These are phyloP conservation scores for Didymella keratinophila DNA, from an alignment of 2,329 filamentous ascomycete species.

Conservation along the genomic window DNA sequence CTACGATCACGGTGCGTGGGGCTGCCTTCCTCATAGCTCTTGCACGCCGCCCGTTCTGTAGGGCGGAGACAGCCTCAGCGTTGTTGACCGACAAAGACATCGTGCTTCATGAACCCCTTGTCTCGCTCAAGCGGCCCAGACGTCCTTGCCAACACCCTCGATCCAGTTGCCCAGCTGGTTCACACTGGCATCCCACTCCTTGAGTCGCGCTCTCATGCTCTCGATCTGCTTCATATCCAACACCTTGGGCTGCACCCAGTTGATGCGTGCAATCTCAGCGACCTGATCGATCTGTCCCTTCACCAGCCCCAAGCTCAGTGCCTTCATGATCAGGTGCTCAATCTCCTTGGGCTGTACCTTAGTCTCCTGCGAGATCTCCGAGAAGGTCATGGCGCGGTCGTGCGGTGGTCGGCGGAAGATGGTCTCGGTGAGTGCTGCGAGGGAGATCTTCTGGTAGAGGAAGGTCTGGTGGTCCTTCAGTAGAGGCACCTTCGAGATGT, in stretches of 20 bases:
- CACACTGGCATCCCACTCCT: conserved; percentile 95
- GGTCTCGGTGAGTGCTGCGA: conserved; percentile 93
- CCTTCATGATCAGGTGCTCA: conserved; percentile 98
- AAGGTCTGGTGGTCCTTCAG: conserved; percentile 82
- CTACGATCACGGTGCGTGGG: conserved; percentile 28
- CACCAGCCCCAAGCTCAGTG: conserved; percentile 89
- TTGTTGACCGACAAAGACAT: neutral
- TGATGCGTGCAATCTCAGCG: conserved; percentile 90
- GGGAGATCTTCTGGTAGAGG: conserved; percentile 95
- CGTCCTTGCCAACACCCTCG: conserved; percentile 89
- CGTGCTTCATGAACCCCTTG: neutral
- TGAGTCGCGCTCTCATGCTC: conserved; percentile 84
- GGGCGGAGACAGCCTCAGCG: conserved; percentile 3
- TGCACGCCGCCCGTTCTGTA: conserved; percentile 8
- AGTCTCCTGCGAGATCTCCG: conserved; percentile 87
- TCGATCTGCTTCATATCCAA: conserved; percentile 94
- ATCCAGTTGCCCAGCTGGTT: conserved; percentile 98
- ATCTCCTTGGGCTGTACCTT: conserved; percentile 92
- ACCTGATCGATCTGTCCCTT: conserved; percentile 96
- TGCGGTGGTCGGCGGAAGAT: conserved; percentile 96
- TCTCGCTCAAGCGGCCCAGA: conserved; percentile 75
- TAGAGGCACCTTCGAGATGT: conserved; percentile 81
- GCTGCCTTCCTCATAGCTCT: conserved; percentile 16
- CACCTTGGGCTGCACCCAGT: conserved; percentile 99
- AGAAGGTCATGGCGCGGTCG: conserved; percentile 92